Base-by-base conservation (phyloP, 257 asterid species). In the Primulina huaijiensis region DNA sequence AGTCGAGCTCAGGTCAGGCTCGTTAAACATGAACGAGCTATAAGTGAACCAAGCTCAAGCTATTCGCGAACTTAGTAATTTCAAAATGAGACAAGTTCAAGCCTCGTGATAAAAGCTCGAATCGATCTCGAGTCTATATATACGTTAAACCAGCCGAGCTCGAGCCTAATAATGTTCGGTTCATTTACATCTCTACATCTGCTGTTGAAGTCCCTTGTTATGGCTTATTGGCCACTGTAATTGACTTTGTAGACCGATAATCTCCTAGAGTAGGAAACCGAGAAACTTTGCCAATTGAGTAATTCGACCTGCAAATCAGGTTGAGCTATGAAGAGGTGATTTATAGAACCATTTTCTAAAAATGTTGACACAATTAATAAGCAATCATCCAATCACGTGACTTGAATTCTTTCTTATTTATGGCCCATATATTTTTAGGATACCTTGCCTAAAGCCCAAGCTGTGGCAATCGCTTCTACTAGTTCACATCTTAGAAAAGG, bases 401-500 rank as follows among this genome's bases (percentile, higher is more conserved):
- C 78, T 77, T 77, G 31, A 58, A 34, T 6, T n/a, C 34, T 33
- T 38, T 67, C 52, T 63, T 53, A 62, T 70, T 64, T 43, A 21
- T 60, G 11, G 25, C 73, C 50, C 64, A 56, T 74, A 56, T 73
- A 23, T 80, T 72, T 68, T 61, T 83, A 88, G 96, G 80, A 76
- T 68, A 79, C 84, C 66, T 77, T 87, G 14, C 77, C 90, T 63
- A 82, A 74, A 80, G 67, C 73, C 62, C 86, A 80, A 71, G 73
- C 73, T 75, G 70, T 74, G 67, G 67, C 79, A 72, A 65, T 71
- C 74, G 69, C 88, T 68, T 72, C 77, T 43, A 72, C 87, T 17
- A 76, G 78, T 63, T 81, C 89, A 43, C 78, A 59, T 76, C 75
- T 83, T 64, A 86, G 83, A 87, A 90, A 80, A 81, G 79, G 71